Evolutionary conservation across 495 filamentous ascomycete genomes (phyloP), one percentile per base, ranked within the genome.

Genomic region (Penicillium riverlandense): DNA sequence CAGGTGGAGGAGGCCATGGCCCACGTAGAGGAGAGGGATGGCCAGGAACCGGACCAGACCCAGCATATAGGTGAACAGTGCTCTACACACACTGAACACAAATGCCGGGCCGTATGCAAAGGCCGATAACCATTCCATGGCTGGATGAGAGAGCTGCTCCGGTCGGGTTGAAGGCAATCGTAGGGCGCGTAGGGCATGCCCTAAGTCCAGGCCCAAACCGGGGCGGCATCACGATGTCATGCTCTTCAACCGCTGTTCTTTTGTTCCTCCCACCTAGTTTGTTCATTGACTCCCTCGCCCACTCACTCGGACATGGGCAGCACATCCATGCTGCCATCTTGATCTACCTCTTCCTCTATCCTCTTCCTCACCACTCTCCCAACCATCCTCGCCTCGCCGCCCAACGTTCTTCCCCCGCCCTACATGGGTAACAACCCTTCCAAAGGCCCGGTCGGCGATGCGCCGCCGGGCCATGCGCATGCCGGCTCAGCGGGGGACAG

Each of bases 341-440:
- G 46, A 59, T 41, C 41, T 51, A 45, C 34, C 35, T 41, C 31
- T 37, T 37, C 42, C 11, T 30, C 35, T 40, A 11, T 38, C 34
- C 43, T 34, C 32, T 34, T 16, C 37, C 16, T 44, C 27, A 29
- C 36, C 40, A 30, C 41, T 35, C 32, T 27, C 16, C 31, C 40
- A 16, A 22, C 29, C 32, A 12, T 0, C 32, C 9, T 34, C 9
- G n/a, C 38, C n/a, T 54, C 44, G 41, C 38, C 39, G 38, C 39
- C 41, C 39, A 37, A 27, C 22, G 22, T 38, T 37, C 33, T 38
- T 38, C 36, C 41, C 40, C 33, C 61, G 47, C 59, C 58, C 59
- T 57, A 58, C 45, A 73, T 73, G 70, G 70, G 70, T 47, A 73
- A 73, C 58, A 73, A 66, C 57, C 70, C 70, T 58, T 73, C 70